phyloP scores from a whole-genome alignment of 2,329 filamentous ascomycete species.

The Rosellinia necatrix region DNA sequence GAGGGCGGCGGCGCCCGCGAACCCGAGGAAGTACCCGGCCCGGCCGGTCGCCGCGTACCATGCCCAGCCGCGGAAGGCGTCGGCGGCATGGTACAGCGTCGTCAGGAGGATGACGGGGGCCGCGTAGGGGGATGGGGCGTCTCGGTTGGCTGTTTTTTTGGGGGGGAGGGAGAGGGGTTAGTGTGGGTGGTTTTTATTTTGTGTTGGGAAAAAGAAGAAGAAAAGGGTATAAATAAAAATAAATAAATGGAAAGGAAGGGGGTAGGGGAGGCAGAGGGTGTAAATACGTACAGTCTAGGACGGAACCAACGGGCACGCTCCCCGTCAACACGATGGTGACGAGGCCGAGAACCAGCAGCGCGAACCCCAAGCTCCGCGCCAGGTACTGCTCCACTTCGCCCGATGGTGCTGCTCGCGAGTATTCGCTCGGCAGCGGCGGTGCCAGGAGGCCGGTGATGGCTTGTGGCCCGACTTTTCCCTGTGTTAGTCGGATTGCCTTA shows the following conservation, averaged over 20 bases:
- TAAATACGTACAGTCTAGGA: slow-evolving; percentile 42
- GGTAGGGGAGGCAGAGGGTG: background rate
- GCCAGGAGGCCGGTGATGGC: slow-evolving; percentile 49
- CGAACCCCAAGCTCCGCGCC: slow-evolving; percentile 70
- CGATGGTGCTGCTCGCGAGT: background rate
- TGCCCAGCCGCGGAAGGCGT: slow-evolving; percentile 70
- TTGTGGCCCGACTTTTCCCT: slow-evolving; percentile 19
- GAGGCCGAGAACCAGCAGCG: slow-evolving; percentile 66
- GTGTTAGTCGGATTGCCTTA: background rate
- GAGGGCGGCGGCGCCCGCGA: slow-evolving; percentile 60
- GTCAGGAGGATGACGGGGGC: slow-evolving; percentile 69
- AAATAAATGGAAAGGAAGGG: background rate
- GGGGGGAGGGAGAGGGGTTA: background rate
- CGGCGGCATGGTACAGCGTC: slow-evolving; percentile 65
- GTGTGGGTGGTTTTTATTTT: too few species aligned
- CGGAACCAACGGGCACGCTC: slow-evolving; percentile 65
- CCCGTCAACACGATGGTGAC: slow-evolving; percentile 72
- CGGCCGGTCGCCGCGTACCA: slow-evolving; percentile 63
- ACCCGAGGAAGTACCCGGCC: slow-evolving; percentile 64
- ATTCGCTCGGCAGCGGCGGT: slow-evolving; percentile 36
- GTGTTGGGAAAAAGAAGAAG: background rate
- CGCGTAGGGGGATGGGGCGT: slow-evolving; percentile 61
- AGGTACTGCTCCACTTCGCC: slow-evolving; percentile 73
- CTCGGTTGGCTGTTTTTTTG: slow-evolving; percentile 37
- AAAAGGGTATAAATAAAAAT: background rate